phyloP scores from a whole-genome alignment of 2,329 filamentous ascomycete genomes.

The Alternaria gaisen region DNA sequence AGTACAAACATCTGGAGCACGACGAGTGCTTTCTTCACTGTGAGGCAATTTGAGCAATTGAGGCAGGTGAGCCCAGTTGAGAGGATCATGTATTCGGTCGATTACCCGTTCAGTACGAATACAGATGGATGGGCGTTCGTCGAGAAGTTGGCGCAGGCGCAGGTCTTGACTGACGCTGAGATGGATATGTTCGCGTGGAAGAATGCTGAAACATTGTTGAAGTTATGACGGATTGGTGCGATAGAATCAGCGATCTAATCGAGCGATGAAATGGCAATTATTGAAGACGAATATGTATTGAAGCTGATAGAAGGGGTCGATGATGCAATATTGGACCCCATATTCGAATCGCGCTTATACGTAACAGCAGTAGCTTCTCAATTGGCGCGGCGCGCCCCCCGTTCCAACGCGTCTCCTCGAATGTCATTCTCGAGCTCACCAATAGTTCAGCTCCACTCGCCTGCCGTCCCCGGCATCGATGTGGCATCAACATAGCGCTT shows the following conservation, averaged over 20 bases:
- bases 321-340: not conserved
- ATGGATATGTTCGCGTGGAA: not conserved
- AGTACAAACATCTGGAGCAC: not conserved
- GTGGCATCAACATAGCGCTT: constrained; percentile 16
- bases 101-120: not conserved
- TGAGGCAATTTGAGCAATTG: not conserved
- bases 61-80: not conserved
- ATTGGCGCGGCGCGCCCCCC: not conserved
- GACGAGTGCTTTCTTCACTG: not conserved
- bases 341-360: not conserved
- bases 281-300: not conserved
- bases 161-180: not conserved
- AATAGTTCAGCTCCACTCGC: too few species aligned
- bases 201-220: not conserved
- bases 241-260: not conserved
- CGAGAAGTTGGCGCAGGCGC: not conserved
- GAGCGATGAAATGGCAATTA: not conserved
- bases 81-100: not conserved
- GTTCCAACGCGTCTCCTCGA: not conserved
- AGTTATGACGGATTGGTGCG: not conserved
- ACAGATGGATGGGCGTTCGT: not conserved
- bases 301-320: not conserved
- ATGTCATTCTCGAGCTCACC: too few species aligned
- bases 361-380: not conserved
- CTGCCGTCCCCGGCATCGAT: too few species aligned